phyloP scores from a whole-genome alignment of 192 early-diverging fungal species.

The Podila horticola region DNA sequence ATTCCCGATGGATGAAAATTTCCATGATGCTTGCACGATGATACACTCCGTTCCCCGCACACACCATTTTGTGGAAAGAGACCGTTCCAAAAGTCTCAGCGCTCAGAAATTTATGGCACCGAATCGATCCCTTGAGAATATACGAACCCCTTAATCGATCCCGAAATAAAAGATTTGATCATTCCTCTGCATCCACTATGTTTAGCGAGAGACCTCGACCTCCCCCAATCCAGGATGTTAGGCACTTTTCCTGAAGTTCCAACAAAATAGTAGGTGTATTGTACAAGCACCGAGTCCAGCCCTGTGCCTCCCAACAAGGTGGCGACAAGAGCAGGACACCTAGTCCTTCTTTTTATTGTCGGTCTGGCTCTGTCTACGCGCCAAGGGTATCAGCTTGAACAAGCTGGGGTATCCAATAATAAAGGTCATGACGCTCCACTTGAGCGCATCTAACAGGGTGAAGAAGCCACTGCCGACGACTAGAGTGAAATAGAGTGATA shows the following conservation, averaged over 20 bases:
- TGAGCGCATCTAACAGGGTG: neutral
- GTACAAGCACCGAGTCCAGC: neutral
- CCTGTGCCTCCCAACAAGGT: neutral
- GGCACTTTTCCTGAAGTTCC: no score
- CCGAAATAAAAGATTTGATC: no score
- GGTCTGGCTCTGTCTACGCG: conserved; percentile 8
- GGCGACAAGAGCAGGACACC: neutral
- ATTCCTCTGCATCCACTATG: no score
- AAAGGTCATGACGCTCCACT: conserved; percentile 16
- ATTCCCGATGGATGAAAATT: conserved; percentile 1
- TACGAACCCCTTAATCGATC: neutral
- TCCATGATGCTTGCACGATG: neutral
- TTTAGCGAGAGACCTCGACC: no score
- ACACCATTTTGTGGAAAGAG: conserved; percentile 7
- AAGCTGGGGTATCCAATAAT: conserved; percentile 25
- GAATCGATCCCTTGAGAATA: neutral
- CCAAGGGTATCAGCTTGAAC: conserved; percentile 10
- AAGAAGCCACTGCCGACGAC: conserved; percentile 34
- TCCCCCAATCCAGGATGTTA: no score
- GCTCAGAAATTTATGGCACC: neutral
- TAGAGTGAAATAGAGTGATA: conserved; percentile 30
- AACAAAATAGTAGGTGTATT: no score
- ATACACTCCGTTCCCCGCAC: conserved; percentile 5
- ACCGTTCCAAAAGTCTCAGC: neutral
- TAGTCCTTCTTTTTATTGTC: conserved; percentile 1